Evolutionary conservation across 176 grass and related monocot species (phyloP).

Genomic region (Zea luxurians): DNA sequence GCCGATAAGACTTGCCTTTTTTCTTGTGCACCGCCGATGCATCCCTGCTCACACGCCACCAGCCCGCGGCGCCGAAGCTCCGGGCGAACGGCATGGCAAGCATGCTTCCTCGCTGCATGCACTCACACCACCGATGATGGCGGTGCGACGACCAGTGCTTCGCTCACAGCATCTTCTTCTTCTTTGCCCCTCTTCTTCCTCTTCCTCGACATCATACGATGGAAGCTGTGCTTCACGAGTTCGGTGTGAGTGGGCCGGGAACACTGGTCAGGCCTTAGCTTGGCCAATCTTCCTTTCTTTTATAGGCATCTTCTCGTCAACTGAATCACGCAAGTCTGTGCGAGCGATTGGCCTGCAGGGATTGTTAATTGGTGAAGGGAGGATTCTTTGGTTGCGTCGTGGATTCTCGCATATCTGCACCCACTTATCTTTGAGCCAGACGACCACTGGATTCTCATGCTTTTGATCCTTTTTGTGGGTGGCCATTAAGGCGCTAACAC

Average conservation of each 20-base stretch:
- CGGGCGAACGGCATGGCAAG: slow-evolving; percentile 28
- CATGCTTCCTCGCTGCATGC: slow-evolving; percentile 27
- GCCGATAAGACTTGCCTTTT: slow-evolving; percentile 76
- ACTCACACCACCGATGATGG: slow-evolving; percentile 1
- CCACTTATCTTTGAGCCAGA: slow-evolving; percentile 40
- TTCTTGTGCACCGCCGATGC: slow-evolving; percentile 41
- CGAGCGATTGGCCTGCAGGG: slow-evolving; percentile 23
- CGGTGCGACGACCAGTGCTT: not conserved
- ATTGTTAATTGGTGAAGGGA: slow-evolving; percentile 23
- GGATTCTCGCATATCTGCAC: slow-evolving; percentile 46
- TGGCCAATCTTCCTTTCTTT: slow-evolving; percentile 28
- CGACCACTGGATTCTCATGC: slow-evolving; percentile 36
- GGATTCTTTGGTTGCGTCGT: slow-evolving; percentile 34
- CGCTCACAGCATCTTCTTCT: not conserved
- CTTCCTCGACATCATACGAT: slow-evolving; percentile 43
- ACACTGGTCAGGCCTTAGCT: slow-evolving; percentile 26
- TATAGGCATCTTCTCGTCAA: slow-evolving; percentile 34
- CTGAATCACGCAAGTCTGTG: slow-evolving; percentile 6
- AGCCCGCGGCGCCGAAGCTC: not conserved
- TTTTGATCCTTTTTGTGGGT: slow-evolving; percentile 44
- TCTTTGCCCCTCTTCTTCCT: slow-evolving; percentile 45
- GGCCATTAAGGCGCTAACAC: slow-evolving; percentile 47
- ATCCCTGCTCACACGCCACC: slow-evolving; percentile 33
- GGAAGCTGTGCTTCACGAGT: not conserved
- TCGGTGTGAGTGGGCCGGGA: not conserved